phyloP scores from a whole-genome alignment of 805 yeast species.

The Kodamaea nitidulidarum region DNA sequence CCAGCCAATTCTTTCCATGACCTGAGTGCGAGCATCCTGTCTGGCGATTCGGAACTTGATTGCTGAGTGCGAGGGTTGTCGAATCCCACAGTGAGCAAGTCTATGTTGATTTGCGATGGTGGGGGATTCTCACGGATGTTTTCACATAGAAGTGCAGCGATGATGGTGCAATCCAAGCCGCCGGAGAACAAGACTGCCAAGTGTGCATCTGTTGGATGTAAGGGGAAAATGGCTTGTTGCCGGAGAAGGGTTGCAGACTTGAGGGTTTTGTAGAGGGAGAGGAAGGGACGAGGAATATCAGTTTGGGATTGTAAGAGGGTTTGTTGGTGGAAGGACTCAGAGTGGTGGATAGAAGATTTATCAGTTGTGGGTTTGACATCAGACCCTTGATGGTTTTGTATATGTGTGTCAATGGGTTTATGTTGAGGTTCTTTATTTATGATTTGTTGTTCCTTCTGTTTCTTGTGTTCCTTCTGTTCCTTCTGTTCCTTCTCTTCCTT shows the following conservation, averaged over 20 bases:
- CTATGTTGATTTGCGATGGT: slow-evolving; percentile 37
- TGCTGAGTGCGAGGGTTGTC: slow-evolving; percentile 77
- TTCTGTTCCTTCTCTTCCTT: too few species aligned
- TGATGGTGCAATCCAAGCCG: slow-evolving; percentile 86
- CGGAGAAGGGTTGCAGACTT: slow-evolving; percentile 44
- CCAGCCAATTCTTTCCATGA: slow-evolving; percentile 53
- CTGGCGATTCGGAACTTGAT: slow-evolving; percentile 71
- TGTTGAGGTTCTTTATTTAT: too few species aligned
- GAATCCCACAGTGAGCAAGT: slow-evolving; percentile 88
- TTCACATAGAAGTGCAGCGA: slow-evolving; percentile 51
- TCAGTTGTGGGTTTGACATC: too few species aligned
- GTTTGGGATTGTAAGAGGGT: too few species aligned
- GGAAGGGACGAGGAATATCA: too few species aligned
- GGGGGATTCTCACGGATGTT: slow-evolving; percentile 15
- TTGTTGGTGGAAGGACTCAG: too few species aligned
- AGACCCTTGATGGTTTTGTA: too few species aligned
- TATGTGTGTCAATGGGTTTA: too few species aligned
- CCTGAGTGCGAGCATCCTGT: slow-evolving; percentile 65
- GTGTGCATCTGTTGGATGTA: slow-evolving; percentile 30
- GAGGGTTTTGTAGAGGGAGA: not conserved
- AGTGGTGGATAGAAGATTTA: too few species aligned
- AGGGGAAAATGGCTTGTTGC: slow-evolving; percentile 58
- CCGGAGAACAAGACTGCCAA: slow-evolving; percentile 83
- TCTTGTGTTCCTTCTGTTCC: too few species aligned
- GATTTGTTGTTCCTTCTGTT: too few species aligned